These are phyloP conservation scores for Leishmania amazonensis DNA, from an alignment of 208 protist species.

Conservation along the genomic window DNA sequence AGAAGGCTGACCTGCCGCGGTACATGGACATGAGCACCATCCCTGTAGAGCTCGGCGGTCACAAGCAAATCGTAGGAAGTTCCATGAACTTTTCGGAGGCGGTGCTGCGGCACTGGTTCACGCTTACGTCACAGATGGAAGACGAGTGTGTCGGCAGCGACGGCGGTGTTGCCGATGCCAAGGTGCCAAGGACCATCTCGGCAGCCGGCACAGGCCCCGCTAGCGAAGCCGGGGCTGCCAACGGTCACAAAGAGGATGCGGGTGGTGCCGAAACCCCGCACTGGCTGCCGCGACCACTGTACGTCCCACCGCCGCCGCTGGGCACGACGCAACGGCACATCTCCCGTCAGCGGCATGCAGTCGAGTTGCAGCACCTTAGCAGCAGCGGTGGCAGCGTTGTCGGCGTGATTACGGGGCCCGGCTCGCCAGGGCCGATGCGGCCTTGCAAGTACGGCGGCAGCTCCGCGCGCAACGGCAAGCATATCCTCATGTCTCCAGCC, in stretches of 20 bases:
- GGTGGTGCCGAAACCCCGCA: slow-evolving; percentile 2
- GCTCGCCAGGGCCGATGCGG: not conserved
- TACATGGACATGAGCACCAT: slow-evolving; percentile 54
- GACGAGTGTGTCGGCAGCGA: slow-evolving; percentile 27
- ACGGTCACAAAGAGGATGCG: not conserved
- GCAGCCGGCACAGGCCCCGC: not conserved
- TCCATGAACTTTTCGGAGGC: slow-evolving; percentile 57
- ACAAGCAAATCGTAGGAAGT: slow-evolving; percentile 23
- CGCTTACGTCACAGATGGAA: slow-evolving; percentile 51
- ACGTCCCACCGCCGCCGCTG: slow-evolving; percentile 37
- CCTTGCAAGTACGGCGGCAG: not conserved
- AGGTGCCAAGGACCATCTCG: not conserved
- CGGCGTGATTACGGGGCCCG: not conserved
- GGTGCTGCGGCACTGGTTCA: slow-evolving; percentile 78
- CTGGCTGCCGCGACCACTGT: slow-evolving; percentile 40
- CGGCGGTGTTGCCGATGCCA: not conserved
- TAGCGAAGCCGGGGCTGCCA: not conserved
- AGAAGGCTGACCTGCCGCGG: slow-evolving; percentile 40
- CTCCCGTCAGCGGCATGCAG: slow-evolving; percentile 20
- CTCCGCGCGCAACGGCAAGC: not conserved
- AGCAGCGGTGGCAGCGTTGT: slow-evolving; percentile 1
- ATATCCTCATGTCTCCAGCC: not conserved
- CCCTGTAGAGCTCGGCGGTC: slow-evolving; percentile 52
- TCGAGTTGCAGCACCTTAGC: slow-evolving; percentile 34
- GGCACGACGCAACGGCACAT: slow-evolving; percentile 29